Percentiles rank a stretch among this genome's conserved stretches.
Conservation (phyloP, 306 rosid genomes). For the Astragalus glycyphyllos region DNA sequence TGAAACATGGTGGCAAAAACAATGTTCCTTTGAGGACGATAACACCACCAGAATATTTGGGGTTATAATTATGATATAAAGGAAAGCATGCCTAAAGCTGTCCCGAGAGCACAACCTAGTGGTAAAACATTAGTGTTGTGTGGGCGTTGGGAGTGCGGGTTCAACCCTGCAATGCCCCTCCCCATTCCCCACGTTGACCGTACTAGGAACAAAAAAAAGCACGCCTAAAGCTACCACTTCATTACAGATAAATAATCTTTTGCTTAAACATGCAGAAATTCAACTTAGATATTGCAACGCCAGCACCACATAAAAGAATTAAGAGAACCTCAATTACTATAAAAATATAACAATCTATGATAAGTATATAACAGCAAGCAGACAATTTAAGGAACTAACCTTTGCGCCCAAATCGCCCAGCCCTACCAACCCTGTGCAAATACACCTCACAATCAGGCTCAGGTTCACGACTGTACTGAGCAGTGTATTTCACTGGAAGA, state of each 20-base stretch:
- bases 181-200: no score
- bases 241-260: background rate
- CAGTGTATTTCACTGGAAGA: constrained; percentile 65
- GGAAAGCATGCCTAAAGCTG: constrained; percentile 25
- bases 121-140: no score
- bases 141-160: no score
- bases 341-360: background rate
- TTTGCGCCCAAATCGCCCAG: constrained; percentile 93
- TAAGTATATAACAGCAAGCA: background rate
- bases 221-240: constrained; percentile 9
- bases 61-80: background rate
- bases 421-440: constrained; percentile 86
- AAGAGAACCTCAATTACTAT: constrained; percentile 17
- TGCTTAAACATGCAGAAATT: background rate
- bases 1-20: constrained; percentile 16
- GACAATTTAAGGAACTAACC: constrained; percentile 53
- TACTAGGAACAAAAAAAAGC: background rate
- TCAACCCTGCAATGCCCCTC: no score
- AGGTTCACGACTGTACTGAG: constrained; percentile 17
- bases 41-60: background rate
- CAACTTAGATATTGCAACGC: constrained; percentile 5
- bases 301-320: background rate
- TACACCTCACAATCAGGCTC: constrained; percentile 91
- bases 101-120: no score
- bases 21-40: background rate